These are phyloP conservation scores for Cordyceps fumosorosea DNA, from an alignment of 2,329 filamentous ascomycete genomes.

Conservation along the genomic window DNA sequence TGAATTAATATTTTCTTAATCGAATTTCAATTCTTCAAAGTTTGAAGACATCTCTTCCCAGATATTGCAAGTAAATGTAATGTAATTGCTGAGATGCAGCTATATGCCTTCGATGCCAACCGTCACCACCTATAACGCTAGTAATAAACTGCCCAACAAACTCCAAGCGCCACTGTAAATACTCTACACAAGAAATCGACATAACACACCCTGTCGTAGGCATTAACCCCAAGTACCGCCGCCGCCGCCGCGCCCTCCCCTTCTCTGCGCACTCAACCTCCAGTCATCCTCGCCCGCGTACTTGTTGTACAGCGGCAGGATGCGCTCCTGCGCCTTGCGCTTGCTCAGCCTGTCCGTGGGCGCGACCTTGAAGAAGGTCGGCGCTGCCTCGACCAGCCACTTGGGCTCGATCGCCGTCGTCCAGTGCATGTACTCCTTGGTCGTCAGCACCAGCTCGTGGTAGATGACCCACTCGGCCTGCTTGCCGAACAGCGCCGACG, in stretches of 20 bases:
- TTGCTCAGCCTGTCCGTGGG: slow-evolving; percentile 81
- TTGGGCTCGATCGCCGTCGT: slow-evolving; percentile 92
- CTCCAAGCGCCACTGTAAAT: neutral
- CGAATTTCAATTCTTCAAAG: no score
- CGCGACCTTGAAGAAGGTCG: slow-evolving; percentile 97
- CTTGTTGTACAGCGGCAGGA: slow-evolving; percentile 91
- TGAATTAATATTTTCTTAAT: no score
- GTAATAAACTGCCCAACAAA: neutral
- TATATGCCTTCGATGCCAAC: neutral
- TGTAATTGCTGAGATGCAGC: neutral
- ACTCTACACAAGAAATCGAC: neutral
- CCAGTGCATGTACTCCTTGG: slow-evolving; percentile 96
- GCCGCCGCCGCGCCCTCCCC: slow-evolving; percentile 72
- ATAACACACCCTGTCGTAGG: no score
- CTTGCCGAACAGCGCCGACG: slow-evolving; percentile 88
- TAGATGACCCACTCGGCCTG: slow-evolving; percentile 96
- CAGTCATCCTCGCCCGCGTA: slow-evolving; percentile 92
- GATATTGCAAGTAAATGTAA: no score
- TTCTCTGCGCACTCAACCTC: slow-evolving; percentile 82
- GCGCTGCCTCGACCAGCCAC: slow-evolving; percentile 90
- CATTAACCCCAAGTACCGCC: slow-evolving; percentile 89
- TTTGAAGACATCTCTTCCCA: no score
- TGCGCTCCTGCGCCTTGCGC: slow-evolving; percentile 87
- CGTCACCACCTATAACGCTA: neutral
- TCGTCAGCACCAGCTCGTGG: slow-evolving; percentile 83